A percentile compares a stretch with the other conserved stretches of the same genome.
These are phyloP conservation scores for Cyclotella atomus DNA, from an alignment of 108 stramenopile species.

Conservation along the genomic window DNA sequence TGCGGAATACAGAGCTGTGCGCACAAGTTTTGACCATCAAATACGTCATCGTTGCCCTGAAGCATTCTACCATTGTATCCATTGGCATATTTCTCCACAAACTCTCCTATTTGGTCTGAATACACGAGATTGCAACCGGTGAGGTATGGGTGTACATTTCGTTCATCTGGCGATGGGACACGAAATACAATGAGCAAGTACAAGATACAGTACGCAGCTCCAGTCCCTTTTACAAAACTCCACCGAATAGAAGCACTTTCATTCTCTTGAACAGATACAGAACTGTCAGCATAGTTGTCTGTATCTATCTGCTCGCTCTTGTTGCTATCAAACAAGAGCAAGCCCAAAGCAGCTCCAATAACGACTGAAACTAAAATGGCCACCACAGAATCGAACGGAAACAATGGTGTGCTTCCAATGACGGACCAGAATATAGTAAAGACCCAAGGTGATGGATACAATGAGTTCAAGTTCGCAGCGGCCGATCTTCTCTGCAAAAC, in stretches of 20 bases:
- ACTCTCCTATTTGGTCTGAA: slow-evolving; percentile 46
- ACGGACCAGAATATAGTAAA: slow-evolving; percentile 20
- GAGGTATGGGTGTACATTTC: slow-evolving; percentile 40
- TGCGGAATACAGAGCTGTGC: slow-evolving; percentile 63
- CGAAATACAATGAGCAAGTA: slow-evolving; percentile 26
- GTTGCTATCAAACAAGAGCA: slow-evolving; percentile 2
- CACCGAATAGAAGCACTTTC: slow-evolving; percentile 3
- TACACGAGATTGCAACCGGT: slow-evolving; percentile 58
- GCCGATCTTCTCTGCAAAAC: slow-evolving; percentile 2
- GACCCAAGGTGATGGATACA: slow-evolving; percentile 2
- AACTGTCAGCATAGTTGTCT: background rate
- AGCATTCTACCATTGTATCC: background rate
- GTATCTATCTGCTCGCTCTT: background rate
- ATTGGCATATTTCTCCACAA: slow-evolving; percentile 26
- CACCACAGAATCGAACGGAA: slow-evolving; percentile 34
- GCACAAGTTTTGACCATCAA: slow-evolving; percentile 35
- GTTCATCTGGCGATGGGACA: slow-evolving; percentile 38
- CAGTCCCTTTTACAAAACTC: slow-evolving; percentile 18
- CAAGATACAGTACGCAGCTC: slow-evolving; percentile 16
- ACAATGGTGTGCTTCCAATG: slow-evolving; percentile 26
- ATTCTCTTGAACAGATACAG: background rate
- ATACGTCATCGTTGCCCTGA: slow-evolving; percentile 24
- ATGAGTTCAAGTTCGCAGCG: background rate
- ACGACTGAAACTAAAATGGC: slow-evolving; percentile 8
- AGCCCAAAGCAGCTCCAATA: slow-evolving; percentile 12